These are phyloP conservation scores for Botrytis hyacinthi DNA, from an alignment of 2,329 filamentous ascomycete genomes.

Conservation along the genomic window DNA sequence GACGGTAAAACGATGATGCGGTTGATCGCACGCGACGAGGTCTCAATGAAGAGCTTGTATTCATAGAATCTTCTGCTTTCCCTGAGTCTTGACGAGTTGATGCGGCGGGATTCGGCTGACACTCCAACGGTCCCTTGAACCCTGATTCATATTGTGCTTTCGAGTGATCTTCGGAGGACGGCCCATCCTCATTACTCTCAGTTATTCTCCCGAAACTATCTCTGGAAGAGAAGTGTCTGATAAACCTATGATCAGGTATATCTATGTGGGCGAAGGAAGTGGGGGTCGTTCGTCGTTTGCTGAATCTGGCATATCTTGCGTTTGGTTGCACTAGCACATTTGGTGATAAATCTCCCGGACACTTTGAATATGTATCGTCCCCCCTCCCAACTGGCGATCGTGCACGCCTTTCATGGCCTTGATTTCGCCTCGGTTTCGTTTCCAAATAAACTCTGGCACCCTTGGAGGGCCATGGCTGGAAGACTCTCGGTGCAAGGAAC, in stretches of 20 bases:
- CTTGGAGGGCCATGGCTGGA: slow-evolving; percentile 36
- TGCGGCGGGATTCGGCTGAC: not conserved
- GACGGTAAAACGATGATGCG: not conserved
- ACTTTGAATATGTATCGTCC: not conserved
- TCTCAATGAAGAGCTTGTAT: not conserved
- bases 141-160: not conserved
- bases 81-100: not conserved
- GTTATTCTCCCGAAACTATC: not conserved
- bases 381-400: not conserved
- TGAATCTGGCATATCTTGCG: not conserved
- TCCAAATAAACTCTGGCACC: slow-evolving; percentile 21
- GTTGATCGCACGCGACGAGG: not conserved
- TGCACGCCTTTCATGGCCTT: not conserved
- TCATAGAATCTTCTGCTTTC: not conserved
- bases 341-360: not conserved
- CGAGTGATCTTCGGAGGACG: not conserved
- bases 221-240: not conserved
- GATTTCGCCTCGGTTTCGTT: not conserved
- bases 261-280: not conserved
- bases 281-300: slow-evolving; percentile 1
- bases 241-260: not conserved
- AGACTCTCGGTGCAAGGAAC: slow-evolving; percentile 38
- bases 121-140: not conserved
- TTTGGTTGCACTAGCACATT: not conserved
- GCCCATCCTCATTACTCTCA: not conserved